Evolutionary conservation across 2,329 filamentous ascomycete genomes (phyloP).

Genomic region (Fusarium veterinarium): DNA sequence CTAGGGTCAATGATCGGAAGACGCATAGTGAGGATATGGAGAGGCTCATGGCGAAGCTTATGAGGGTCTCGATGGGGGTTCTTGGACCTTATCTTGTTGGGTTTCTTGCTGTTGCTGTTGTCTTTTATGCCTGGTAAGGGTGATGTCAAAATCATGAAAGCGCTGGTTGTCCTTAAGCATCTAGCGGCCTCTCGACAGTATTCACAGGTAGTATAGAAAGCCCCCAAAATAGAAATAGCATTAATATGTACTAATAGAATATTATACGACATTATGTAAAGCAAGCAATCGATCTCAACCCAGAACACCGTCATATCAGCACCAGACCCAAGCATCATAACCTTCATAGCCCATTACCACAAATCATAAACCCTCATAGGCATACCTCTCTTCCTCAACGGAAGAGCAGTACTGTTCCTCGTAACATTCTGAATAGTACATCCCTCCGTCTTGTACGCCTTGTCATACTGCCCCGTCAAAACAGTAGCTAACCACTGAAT

Average conservation of each 20-base stretch:
- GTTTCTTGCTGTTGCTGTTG: background rate
- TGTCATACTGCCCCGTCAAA: conserved; percentile 21
- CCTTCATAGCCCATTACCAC: conserved; percentile 4
- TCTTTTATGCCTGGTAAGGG: background rate
- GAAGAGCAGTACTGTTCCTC: conserved; percentile 20
- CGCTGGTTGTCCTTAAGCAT: rapidly evolving
- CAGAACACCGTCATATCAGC: background rate
- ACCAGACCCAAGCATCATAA: background rate
- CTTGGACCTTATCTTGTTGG: background rate
- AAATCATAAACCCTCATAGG: conserved; percentile 21
- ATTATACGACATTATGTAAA: background rate
- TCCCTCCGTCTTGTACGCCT: conserved; percentile 23
- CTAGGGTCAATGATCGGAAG: conserved; percentile 7
- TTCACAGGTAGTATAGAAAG: too few species aligned
- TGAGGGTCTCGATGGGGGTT: rapidly evolving
- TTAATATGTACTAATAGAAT: background rate
- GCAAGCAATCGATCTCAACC: rapidly evolving
- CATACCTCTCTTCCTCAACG: conserved; percentile 16
- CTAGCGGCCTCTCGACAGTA: rapidly evolving
- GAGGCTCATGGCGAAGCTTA: background rate
- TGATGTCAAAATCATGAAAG: rapidly evolving
- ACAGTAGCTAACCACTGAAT: conserved; percentile 30
- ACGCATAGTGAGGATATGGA: background rate
- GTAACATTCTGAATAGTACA: conserved; percentile 41
- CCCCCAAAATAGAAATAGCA: rapidly evolving